Base-by-base conservation (phyloP, 306 rosid species). In the Arachis stenosperma region DNA sequence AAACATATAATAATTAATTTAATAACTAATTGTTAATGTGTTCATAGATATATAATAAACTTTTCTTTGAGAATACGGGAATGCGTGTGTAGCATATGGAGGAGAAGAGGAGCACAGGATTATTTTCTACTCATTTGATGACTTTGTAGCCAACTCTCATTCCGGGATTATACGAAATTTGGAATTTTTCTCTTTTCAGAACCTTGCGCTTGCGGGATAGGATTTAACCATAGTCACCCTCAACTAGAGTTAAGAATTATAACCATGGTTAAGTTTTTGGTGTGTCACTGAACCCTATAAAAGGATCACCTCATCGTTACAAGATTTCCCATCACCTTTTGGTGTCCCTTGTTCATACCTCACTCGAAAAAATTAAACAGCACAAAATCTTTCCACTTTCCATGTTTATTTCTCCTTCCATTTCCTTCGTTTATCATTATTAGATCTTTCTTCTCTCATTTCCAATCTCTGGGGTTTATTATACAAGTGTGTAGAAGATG, bases 221-320 rank as follows among this genome's bases (percentile, higher is more conserved):
- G 73, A 66, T 77, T 74, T 77, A 86, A 86, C 91, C 69, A 65
- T 15, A 70, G 83, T 83, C 70, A 65, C 2, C 10, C 44, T 14
- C 2, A 3, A 81, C 79, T 46, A 39, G 0, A 51, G 77, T 80
- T 70, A 81, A 30, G 0, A 12, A 14, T 10, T 10, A n/a, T 50
- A 61, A 76, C 84, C 17, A 39, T 9, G 47, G 89, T 89, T 83
- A 80, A 69, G 33, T 5, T 1, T 2, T 50, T 2, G 8, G 6
- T 14, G 27, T 9, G 17, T 39, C 63, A 12, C 54, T 79, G 55
- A 67, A 75, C 51, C 83, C 91, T 89, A 74, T 89, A 87, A 60
- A 89, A 83, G 6, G 72, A 63, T 47, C 75, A 6, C 17, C 61
- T 12, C 33, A 36, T 0, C 9, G 0, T 6, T 6, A 1, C 1